Conservation (phyloP, 306 rosid genomes). For the Abrus pulchellus region DNA sequence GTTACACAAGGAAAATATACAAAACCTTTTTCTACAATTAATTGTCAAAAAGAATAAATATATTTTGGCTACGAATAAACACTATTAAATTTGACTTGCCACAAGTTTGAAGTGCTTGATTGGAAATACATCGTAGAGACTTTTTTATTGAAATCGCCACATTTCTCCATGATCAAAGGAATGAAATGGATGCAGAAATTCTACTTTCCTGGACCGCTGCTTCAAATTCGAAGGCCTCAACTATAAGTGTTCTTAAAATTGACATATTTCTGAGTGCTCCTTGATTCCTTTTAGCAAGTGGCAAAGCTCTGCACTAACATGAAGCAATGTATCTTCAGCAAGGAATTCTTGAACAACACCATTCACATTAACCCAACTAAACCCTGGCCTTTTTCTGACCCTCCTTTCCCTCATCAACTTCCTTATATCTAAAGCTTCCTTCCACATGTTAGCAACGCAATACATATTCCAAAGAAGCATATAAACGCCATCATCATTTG, state of each 20-base stretch:
- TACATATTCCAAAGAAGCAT: conserved; percentile 45
- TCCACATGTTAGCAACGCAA: conserved; percentile 46
- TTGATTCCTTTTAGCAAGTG: conserved; percentile 31
- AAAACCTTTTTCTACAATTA: background rate
- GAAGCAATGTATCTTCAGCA: conserved; percentile 30
- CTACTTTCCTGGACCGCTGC: background rate
- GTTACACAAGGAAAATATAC: background rate
- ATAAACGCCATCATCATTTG: conserved; percentile 43
- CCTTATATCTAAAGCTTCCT: conserved; percentile 44
- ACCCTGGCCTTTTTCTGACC: conserved; percentile 38
- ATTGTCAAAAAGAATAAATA: background rate
- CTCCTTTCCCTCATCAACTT: conserved; percentile 30
- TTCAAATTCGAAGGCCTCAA: background rate
- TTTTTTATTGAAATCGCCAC: background rate
- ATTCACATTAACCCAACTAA: conserved; percentile 43
- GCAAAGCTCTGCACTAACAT: conserved; percentile 23
- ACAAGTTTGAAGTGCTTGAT: background rate
- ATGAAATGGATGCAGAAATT: background rate
- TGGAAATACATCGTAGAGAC: background rate
- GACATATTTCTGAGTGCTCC: background rate
- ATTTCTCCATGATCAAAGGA: background rate
- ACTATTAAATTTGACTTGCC: background rate
- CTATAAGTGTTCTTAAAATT: background rate
- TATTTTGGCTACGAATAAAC: background rate
- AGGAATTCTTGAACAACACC: conserved; percentile 34